These are phyloP conservation scores for Aspergillus sp. DNA, from an alignment of 2,329 filamentous ascomycete genomes.

Conservation along the genomic window DNA sequence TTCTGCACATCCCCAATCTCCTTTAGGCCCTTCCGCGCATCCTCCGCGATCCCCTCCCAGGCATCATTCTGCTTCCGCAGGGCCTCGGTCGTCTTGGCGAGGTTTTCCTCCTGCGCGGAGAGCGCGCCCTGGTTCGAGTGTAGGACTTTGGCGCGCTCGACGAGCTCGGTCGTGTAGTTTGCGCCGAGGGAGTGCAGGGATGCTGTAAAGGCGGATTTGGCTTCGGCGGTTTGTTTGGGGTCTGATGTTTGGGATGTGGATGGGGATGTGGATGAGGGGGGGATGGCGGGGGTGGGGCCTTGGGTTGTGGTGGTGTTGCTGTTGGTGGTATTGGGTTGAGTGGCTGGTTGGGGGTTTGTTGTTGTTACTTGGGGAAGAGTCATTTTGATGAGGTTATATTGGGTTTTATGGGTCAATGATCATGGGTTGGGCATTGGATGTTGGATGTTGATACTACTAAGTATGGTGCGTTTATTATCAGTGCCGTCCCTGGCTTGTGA, in stretches of 20 bases:
- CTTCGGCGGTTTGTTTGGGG: slow-evolving; percentile 44
- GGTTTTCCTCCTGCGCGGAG: slow-evolving; percentile 59
- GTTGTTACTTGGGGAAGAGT: not conserved
- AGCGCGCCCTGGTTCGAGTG: slow-evolving; percentile 60
- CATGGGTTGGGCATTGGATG: no score
- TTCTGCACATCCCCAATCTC: slow-evolving; percentile 69
- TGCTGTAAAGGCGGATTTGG: slow-evolving; percentile 49
- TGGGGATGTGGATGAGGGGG: not conserved
- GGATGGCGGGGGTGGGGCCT: not conserved
- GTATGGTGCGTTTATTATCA: no score
- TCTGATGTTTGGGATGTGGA: not conserved
- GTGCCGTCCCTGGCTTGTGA: no score
- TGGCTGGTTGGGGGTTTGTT: not conserved
- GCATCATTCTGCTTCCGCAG: slow-evolving; percentile 58
- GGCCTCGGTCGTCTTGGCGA: slow-evolving; percentile 55
- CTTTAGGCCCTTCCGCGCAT: slow-evolving; percentile 61
- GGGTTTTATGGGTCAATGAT: no score
- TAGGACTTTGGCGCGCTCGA: slow-evolving; percentile 59
- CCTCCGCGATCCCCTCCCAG: slow-evolving; percentile 59
- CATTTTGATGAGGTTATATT: not conserved
- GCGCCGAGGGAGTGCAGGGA: slow-evolving; percentile 49
- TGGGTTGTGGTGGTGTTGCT: no score
- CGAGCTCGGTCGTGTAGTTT: slow-evolving; percentile 58
- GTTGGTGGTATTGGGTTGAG: not conserved
- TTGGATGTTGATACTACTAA: no score